A percentile compares a stretch with the other conserved stretches of the same genome.
Conservation (phyloP, 345 rosid species). For the Balakata baccata region DNA sequence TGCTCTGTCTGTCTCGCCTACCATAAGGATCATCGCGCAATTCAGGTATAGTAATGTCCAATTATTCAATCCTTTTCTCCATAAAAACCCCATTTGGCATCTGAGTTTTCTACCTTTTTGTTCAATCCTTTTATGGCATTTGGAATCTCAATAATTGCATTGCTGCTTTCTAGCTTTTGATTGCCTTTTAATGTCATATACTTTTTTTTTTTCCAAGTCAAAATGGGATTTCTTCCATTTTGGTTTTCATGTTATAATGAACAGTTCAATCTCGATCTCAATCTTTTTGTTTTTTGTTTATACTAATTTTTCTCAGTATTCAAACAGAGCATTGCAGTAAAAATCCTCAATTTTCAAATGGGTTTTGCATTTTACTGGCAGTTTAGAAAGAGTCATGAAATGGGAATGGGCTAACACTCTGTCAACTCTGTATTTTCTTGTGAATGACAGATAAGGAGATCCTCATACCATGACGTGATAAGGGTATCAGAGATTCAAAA, state of each 20-base stretch:
- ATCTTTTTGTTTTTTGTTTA: too few relatives aligned
- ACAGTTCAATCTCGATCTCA: too few relatives aligned
- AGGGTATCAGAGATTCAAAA: constrained; percentile 65
- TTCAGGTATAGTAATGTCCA: constrained; percentile 38
- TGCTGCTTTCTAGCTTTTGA: neutral
- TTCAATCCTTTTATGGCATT: neutral
- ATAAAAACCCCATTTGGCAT: neutral
- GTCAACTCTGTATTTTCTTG: neutral
- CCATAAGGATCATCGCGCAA: constrained; percentile 51
- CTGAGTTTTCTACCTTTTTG: neutral
- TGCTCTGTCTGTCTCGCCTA: constrained; percentile 52
- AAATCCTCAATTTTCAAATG: neutral
- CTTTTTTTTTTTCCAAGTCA: neutral
- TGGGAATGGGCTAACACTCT: neutral
- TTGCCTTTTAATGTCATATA: neutral
- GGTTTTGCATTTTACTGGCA: constrained; percentile 17
- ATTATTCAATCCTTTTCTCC: neutral
- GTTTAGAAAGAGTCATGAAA: neutral
- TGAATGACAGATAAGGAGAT: constrained; percentile 56
- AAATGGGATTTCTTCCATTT: neutral
- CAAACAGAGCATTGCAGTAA: neutral
- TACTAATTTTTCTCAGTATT: neutral
- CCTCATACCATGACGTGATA: constrained; percentile 72
- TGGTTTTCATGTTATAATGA: too few relatives aligned
- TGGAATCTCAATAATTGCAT: neutral